phyloP scores from a whole-genome alignment of 805 yeast genomes.

The Candida odintsovae region DNA sequence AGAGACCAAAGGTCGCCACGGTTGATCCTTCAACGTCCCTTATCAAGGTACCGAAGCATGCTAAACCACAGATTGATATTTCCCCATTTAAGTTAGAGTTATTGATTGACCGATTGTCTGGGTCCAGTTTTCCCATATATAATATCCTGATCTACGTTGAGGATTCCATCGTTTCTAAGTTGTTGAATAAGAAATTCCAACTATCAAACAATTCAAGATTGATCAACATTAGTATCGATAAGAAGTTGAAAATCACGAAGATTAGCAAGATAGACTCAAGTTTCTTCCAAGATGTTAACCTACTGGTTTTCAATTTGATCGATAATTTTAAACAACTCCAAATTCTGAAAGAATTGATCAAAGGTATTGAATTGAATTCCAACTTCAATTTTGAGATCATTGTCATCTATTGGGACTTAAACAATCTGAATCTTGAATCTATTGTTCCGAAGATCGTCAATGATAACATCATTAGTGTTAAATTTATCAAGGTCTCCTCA shows the following conservation, averaged over 20 bases:
- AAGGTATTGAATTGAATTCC: slow-evolving; percentile 29
- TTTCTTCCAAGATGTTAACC: slow-evolving; percentile 24
- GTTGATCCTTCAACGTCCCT: background rate
- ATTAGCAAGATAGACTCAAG: slow-evolving; percentile 22
- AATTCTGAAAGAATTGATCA: slow-evolving; percentile 26
- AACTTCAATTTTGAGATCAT: slow-evolving; percentile 28
- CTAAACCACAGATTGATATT: slow-evolving; percentile 16
- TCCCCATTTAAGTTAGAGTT: slow-evolving; percentile 19
- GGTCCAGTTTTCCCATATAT: background rate
- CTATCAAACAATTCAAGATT: slow-evolving; percentile 5
- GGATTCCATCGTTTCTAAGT: slow-evolving; percentile 26
- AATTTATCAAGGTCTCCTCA: slow-evolving; percentile 25
- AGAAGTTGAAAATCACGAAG: slow-evolving; percentile 18
- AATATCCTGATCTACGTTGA: slow-evolving; percentile 14
- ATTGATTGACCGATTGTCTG: slow-evolving; percentile 9
- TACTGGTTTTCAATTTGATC: slow-evolving; percentile 34
- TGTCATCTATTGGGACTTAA: slow-evolving; percentile 34
- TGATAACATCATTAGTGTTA: slow-evolving; percentile 25
- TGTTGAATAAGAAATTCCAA: slow-evolving; percentile 30
- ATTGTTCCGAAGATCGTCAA: slow-evolving; percentile 15
- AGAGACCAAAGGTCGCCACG: slow-evolving; percentile 7
- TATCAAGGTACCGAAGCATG: slow-evolving; percentile 4
- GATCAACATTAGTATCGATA: background rate
- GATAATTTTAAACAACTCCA: slow-evolving; percentile 27
- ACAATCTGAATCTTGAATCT: slow-evolving; percentile 23